phyloP scores from a whole-genome alignment of 495 filamentous ascomycete species.

The Amphirosellinia nigrospora region DNA sequence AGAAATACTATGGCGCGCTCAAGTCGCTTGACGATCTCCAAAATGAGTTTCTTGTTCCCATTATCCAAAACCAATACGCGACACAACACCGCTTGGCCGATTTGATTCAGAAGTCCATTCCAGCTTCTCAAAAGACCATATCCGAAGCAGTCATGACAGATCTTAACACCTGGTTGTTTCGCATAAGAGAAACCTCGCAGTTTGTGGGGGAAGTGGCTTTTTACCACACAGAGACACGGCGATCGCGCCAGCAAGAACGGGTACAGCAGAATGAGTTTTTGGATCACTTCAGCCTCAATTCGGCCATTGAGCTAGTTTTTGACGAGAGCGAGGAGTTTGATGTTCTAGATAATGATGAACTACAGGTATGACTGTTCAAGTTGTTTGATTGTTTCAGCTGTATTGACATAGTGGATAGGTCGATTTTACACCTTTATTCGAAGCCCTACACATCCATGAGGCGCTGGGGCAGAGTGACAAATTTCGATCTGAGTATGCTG shows the following conservation, averaged over 20 bases:
- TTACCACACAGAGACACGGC: slow-evolving; percentile 89
- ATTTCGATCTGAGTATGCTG: slow-evolving; percentile 88
- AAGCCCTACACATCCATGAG: slow-evolving; percentile 96
- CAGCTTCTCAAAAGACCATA: slow-evolving; percentile 88
- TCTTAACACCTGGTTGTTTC: slow-evolving; percentile 96
- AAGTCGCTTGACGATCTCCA: slow-evolving; percentile 94
- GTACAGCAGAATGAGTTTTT: slow-evolving; percentile 73
- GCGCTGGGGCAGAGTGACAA: slow-evolving; percentile 90
- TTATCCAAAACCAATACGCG: slow-evolving; percentile 73
- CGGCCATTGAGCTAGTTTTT: slow-evolving; percentile 91
- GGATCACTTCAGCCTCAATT: slow-evolving; percentile 87
- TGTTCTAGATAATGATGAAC: slow-evolving; percentile 88
- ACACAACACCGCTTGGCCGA: slow-evolving; percentile 95
- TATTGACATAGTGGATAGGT: slow-evolving; percentile 26
- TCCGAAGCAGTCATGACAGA: slow-evolving; percentile 97
- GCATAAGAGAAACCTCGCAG: slow-evolving; percentile 93
- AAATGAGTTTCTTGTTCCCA: slow-evolving; percentile 81
- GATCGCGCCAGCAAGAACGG: slow-evolving; percentile 80
- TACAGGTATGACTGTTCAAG: slow-evolving; percentile 62
- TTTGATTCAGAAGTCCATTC: slow-evolving; percentile 93
- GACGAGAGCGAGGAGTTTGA: slow-evolving; percentile 97
- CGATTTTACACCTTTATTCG: slow-evolving; percentile 93
- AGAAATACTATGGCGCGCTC: slow-evolving; percentile 93
- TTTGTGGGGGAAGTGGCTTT: slow-evolving; percentile 97
- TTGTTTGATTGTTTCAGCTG: neutral